phyloP scores from a whole-genome alignment of 2,329 filamentous ascomycete species.

The Nothophaeocryptopus gaeumannii region DNA sequence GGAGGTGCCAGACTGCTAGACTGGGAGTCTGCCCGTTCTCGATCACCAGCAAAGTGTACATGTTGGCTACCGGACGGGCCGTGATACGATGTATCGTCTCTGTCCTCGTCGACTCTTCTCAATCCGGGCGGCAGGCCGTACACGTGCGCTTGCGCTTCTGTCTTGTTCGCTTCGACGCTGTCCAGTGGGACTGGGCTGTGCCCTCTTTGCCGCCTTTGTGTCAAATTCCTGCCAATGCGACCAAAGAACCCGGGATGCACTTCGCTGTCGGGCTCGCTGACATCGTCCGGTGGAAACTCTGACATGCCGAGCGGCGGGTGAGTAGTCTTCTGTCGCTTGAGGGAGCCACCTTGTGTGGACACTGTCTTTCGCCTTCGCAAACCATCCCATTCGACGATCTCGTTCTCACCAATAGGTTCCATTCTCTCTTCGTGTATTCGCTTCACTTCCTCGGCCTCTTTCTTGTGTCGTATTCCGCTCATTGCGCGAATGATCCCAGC shows the following conservation, averaged over 20 bases:
- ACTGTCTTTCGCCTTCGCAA: slow-evolving; percentile 68
- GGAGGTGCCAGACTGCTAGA: slow-evolving; percentile 52
- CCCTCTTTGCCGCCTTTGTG: slow-evolving; percentile 22
- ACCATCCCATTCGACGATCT: slow-evolving; percentile 87
- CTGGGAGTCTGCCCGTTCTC: slow-evolving; percentile 43
- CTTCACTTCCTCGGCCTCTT: slow-evolving; percentile 75
- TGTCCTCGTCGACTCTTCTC: slow-evolving; percentile 47
- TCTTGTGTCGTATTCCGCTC: slow-evolving; percentile 70
- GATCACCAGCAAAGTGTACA: slow-evolving; percentile 48
- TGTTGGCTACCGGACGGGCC: slow-evolving; percentile 41
- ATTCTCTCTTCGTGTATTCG: slow-evolving; percentile 80
- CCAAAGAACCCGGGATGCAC: slow-evolving; percentile 51
- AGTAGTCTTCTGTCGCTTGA: slow-evolving; percentile 49
- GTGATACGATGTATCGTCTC: slow-evolving; percentile 50
- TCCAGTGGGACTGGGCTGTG: slow-evolving; percentile 37
- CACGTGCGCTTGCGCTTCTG: slow-evolving; percentile 42
- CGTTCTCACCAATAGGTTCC: slow-evolving; percentile 73
- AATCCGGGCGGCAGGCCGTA: slow-evolving; percentile 51
- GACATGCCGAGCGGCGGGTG: slow-evolving; percentile 88
- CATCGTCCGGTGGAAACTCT: slow-evolving; percentile 66
- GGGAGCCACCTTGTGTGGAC: slow-evolving; percentile 40
- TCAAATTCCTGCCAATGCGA: slow-evolving; percentile 29
- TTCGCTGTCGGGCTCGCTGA: slow-evolving; percentile 38
- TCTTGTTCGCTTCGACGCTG: slow-evolving; percentile 28
- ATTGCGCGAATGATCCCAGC: slow-evolving; percentile 83